Evolutionary conservation across 768 basidiomycete species (phyloP).

Genomic region (Cystobasidium onofrii): DNA sequence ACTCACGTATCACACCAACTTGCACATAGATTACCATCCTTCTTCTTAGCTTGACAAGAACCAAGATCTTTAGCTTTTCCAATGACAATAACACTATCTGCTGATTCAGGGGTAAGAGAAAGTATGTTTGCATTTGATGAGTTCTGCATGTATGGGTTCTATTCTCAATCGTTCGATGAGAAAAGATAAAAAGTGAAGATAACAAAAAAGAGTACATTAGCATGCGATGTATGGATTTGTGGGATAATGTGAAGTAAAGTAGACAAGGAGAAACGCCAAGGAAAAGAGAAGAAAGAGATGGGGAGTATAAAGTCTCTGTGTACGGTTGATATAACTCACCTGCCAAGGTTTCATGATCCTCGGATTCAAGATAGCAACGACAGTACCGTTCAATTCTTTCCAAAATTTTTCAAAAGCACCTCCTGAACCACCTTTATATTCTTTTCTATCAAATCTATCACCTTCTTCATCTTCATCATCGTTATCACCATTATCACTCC

Average conservation of each 20-base stretch:
- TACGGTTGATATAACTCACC: too few relatives aligned
- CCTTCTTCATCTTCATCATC: constrained; percentile 49
- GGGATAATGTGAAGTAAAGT: too few relatives aligned
- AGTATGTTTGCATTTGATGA: constrained; percentile 75
- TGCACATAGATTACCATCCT: constrained; percentile 71
- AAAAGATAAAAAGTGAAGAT: constrained; percentile 35
- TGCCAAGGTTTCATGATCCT: constrained; percentile 75
- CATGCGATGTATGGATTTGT: too few relatives aligned
- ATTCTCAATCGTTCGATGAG: constrained; percentile 46
- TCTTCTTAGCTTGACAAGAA: constrained; percentile 66
- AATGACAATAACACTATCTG: constrained; percentile 68
- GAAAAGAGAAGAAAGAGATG: too few relatives aligned
- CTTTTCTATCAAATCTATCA: constrained; percentile 51
- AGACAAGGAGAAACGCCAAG: too few relatives aligned
- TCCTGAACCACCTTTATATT: constrained; percentile 78
- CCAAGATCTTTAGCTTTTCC: constrained; percentile 82
- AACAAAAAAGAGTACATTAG: constrained; percentile 42
- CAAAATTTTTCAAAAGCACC: constrained; percentile 86
- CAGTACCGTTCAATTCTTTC: constrained; percentile 77
- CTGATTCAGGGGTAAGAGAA: constrained; percentile 75
- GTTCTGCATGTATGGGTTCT: constrained; percentile 45
- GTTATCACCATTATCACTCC: neutral
- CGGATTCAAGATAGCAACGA: constrained; percentile 82
- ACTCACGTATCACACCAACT: constrained; percentile 69
- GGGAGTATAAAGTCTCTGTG: too few relatives aligned